phyloP scores from a whole-genome alignment of 176 grass and related monocot species.

The Avena eriantha region DNA sequence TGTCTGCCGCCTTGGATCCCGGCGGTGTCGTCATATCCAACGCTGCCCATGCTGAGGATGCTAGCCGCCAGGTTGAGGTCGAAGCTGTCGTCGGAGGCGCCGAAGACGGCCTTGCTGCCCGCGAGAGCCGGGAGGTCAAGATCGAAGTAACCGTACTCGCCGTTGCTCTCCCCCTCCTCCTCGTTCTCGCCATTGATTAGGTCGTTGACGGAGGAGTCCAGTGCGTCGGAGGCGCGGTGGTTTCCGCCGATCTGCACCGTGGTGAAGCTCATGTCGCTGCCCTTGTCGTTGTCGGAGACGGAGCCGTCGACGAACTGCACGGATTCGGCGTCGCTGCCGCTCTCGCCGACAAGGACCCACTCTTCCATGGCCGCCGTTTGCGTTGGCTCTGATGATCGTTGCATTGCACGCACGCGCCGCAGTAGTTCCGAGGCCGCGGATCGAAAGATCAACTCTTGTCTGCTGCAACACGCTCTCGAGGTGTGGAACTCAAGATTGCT shows the following conservation, averaged over 20 bases:
- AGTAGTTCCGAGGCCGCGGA: neutral
- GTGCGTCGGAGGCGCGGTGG: too few species aligned
- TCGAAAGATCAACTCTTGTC: neutral
- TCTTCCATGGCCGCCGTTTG: conserved; percentile 11
- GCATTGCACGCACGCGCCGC: neutral
- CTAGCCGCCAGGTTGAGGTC: neutral
- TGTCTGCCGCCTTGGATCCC: neutral
- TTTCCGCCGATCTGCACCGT: neutral
- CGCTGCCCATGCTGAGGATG: conserved; percentile 20
- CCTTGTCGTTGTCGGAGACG: too few species aligned
- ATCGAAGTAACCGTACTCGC: neutral
- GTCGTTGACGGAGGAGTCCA: too few species aligned
- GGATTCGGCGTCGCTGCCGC: conserved; percentile 14
- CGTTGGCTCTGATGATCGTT: neutral
- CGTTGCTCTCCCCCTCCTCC: neutral
- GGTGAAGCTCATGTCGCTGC: neutral
- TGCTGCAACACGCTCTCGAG: neutral
- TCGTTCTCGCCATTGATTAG: neutral
- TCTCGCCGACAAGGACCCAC: neutral
- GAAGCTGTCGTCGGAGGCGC: neutral
- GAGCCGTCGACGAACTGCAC: neutral
- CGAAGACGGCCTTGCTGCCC: conserved; percentile 13
- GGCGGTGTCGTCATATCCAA: neutral
- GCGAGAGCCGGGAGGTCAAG: conserved; percentile 1
- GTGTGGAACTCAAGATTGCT: too few species aligned